Percentiles rank a stretch among this genome's conserved stretches.
Conservation (phyloP, 768 basidiomycete genomes). For the Termitomyces sp. region DNA sequence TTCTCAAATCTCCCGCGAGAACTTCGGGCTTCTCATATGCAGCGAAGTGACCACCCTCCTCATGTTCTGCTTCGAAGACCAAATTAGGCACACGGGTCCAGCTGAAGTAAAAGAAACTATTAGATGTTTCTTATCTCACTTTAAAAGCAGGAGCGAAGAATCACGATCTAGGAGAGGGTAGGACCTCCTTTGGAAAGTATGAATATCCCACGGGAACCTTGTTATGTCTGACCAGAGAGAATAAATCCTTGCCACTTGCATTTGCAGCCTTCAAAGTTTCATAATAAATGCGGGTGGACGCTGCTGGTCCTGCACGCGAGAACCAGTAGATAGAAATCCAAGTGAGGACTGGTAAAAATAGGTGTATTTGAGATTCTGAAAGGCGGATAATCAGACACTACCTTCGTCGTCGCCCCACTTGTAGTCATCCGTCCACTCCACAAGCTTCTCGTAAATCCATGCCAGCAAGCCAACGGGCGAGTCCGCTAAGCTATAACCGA, state of each 20-base stretch:
- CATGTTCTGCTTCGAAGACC: constrained; percentile 45
- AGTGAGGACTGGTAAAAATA: constrained; percentile 38
- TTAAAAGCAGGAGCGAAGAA: background rate
- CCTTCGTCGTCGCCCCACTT: constrained; percentile 54
- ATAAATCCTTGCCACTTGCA: constrained; percentile 7
- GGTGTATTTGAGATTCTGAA: background rate
- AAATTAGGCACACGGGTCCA: constrained; percentile 33
- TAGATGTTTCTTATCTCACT: background rate
- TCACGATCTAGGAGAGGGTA: constrained; percentile 20
- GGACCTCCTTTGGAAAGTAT: constrained; percentile 45
- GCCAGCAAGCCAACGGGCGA: constrained; percentile 49
- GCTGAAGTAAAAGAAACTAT: constrained; percentile 20
- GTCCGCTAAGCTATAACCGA: constrained; percentile 50
- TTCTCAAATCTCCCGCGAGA: constrained; percentile 32
- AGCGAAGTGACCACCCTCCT: constrained; percentile 54
- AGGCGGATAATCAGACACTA: constrained; percentile 5
- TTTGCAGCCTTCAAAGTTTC: constrained; percentile 26
- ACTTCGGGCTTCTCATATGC: constrained; percentile 42
- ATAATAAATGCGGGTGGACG: constrained; percentile 54
- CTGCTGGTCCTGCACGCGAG: constrained; percentile 52
- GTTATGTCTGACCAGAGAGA: background rate
- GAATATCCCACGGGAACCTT: constrained; percentile 43
- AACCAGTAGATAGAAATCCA: constrained; percentile 62
- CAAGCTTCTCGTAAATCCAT: constrained; percentile 50
- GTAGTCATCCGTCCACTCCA: constrained; percentile 29